Percentiles rank a stretch among this genome's conserved stretches.
Evolutionary conservation across 257 asterid genomes (phyloP).

Genomic region (Solanum sitiens): DNA sequence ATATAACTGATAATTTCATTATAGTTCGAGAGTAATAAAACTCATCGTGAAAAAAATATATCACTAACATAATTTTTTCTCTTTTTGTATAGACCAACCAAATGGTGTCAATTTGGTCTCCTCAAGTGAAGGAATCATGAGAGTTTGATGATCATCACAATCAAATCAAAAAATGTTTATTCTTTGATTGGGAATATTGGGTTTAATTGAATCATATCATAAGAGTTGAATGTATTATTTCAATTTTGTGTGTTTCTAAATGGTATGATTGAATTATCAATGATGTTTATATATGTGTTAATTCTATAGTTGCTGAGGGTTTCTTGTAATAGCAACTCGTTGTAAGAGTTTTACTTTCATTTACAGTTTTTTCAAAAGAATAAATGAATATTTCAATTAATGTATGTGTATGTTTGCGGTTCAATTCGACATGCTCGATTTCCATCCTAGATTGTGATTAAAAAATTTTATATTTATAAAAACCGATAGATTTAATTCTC

Average conservation of each 20-base stretch:
- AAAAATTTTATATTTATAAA: no score
- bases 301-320: background rate
- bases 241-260: background rate
- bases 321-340: background rate
- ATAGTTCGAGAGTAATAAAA: background rate
- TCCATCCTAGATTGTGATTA: no score
- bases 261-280: background rate
- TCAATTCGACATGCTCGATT: background rate
- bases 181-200: slow-evolving; percentile 4
- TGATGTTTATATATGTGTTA: background rate
- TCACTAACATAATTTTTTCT: background rate
- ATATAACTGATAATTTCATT: background rate
- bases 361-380: background rate
- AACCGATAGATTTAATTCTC: no score
- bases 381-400: background rate
- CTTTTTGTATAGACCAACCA: slow-evolving; percentile 5
- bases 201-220: background rate
- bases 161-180: background rate
- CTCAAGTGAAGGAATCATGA: slow-evolving; percentile 18
- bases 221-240: background rate
- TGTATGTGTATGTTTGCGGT: background rate
- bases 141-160: background rate
- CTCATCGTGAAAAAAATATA: background rate
- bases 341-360: background rate
- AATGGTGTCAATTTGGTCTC: slow-evolving; percentile 1